phyloP scores from a whole-genome alignment of 768 basidiomycete genomes.

The Podaxis sp. region DNA sequence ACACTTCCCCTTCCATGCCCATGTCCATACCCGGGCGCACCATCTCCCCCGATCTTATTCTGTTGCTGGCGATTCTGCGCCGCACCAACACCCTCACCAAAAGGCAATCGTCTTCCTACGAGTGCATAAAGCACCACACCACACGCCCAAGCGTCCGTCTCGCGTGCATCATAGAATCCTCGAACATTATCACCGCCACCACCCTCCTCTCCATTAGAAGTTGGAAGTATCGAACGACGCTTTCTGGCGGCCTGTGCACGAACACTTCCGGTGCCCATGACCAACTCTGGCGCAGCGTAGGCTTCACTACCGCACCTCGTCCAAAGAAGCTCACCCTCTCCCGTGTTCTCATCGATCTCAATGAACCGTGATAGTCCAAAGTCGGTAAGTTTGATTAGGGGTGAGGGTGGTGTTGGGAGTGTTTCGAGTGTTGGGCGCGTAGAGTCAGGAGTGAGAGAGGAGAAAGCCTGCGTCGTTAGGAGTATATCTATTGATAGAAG shows the following conservation, averaged over 20 bases:
- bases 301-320: constrained; percentile 89
- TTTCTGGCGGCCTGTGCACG: constrained; percentile 5
- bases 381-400: constrained; percentile 82
- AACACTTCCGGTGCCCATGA: constrained; percentile 42
- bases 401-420: constrained; percentile 41
- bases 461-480: constrained; percentile 49
- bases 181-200: constrained; percentile 19
- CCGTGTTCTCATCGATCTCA: constrained; percentile 44
- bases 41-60: constrained; percentile 40
- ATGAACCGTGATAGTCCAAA: constrained; percentile 90
- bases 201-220: constrained; percentile 45
- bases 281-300: constrained; percentile 81
- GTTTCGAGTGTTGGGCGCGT: constrained; percentile 29
- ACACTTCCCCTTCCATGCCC: constrained; percentile 22
- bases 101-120: constrained; percentile 69
- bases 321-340: constrained; percentile 46
- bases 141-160: constrained; percentile 88
- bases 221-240: background rate
- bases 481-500: constrained; percentile 63
- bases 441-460: constrained; percentile 21
- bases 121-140: constrained; percentile 87
- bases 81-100: constrained; percentile 51
- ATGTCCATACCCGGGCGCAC: constrained; percentile 24
- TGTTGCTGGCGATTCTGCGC: constrained; percentile 23
- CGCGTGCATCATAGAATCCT: constrained; percentile 75